Base-by-base conservation (phyloP, 257 asterid species). In the Salvia hispanica region DNA sequence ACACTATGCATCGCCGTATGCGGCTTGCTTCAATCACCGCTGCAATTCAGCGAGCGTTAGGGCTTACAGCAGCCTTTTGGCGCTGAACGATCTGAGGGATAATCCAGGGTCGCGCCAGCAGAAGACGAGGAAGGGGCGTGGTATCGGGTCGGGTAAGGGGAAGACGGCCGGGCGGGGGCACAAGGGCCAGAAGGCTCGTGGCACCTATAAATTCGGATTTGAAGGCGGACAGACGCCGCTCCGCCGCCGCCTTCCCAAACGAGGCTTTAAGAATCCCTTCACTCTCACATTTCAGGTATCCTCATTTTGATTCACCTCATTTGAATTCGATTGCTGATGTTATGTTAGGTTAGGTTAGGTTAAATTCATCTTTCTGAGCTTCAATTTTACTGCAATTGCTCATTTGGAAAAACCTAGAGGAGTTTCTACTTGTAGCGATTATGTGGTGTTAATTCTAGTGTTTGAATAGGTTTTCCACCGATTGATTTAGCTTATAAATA, bases 181-280 rank as follows among this genome's bases (percentile, higher is more conserved):
- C 64, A 94, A 94, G 84, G 99, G 97, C 31, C 99, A 90, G 47
- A 87, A 81, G 69, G 99, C 99, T 40, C 88, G 97, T 51, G 97
- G 97, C 3, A 88, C 95, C 2, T 58, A 72, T 81, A 90, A 90
- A 78, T 85, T 93, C 69, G 96, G 97, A 2, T 94, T 94, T 72
- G 99, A 94, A 84, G 99, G 99, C 61, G 99, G 97, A 2, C 97
- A 94, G 71, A 91, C 97, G 6, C 99, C 99, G 0, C 85, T 94
- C 1, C 95, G 97, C n/a, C 88, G 97, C 2, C 95, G 99, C 10
- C 73, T 91, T 4, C 99, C 99, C 3, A 94, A 91, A 75, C 86
- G 99, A 11, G 96, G 97, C 0, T 94, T 91, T 64, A 94, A 72
- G 62, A 94, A 94, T 77, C 97, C 97, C 0, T 88, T 91, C 67